Base-by-base conservation (phyloP, 2,329 filamentous ascomycete species). In the Epichloe baconii region DNA sequence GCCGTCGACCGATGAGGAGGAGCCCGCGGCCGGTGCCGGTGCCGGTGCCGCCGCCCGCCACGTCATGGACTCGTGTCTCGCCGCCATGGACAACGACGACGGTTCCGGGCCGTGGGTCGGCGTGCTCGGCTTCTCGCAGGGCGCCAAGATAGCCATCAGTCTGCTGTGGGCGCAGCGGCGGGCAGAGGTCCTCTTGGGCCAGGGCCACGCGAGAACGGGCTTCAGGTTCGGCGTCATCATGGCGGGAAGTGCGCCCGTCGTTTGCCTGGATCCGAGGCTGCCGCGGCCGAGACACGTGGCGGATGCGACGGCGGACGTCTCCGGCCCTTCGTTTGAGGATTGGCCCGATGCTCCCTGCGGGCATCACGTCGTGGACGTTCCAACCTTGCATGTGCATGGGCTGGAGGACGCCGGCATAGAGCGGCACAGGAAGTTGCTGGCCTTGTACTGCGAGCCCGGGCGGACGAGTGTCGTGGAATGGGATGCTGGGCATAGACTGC, bases 401-500 rank as follows among this genome's bases (percentile, higher is more conserved):
- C 57, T 80, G 58, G 68, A 68, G 46, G 86, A 90, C 62, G 69
- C 75, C 0, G 84, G 83, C 0, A 56, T 89, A 47, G 68, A 77
- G 49, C 64, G 79, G 44, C 67, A 69, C 14, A 49, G 59, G 36
- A 51, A 71, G 51, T 59, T 90, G 57, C 60, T 80, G 48, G 64
- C 77, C 8, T 65, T 76, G 48, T 88, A 83, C 62, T 86, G 80
- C 61, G 71, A 78, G 47, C 61, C 69, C 10, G 73, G 71, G 0
- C 78, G 68, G 3, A 68, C 75, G 5, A 72, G 66, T 40, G 54
- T 88, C 44, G 64, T 90, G 1, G 82, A 88, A 63, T 90, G 86
- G 86, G 76, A 86, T 52, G 86, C 84, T 0, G 75, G 73, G 1
- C 86, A 91, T 63, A 69, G 86, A 5, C 71, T 91, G 47, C 83